These are phyloP conservation scores for Naumovozyma dairenensis DNA, from an alignment of 805 yeast species.

Conservation along the genomic window DNA sequence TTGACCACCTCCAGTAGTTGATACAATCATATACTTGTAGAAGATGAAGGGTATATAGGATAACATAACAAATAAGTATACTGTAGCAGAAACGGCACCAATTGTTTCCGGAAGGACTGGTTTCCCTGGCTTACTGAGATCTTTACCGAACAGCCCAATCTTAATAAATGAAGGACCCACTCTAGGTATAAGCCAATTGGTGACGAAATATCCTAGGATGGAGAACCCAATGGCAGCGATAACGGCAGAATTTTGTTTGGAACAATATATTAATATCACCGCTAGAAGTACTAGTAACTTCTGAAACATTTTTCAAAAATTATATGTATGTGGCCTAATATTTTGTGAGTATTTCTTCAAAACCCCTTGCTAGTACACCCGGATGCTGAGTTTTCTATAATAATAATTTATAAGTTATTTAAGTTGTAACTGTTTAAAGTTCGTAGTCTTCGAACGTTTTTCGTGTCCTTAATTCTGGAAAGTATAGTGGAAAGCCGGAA, in stretches of 20 bases:
- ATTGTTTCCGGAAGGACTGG: conserved; percentile 83
- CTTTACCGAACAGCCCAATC: conserved; percentile 80
- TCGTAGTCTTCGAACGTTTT: too few species aligned
- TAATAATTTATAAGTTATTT: too few species aligned
- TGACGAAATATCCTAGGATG: conserved; percentile 52
- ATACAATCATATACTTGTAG: conserved; percentile 57
- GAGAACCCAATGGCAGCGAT: conserved; percentile 55
- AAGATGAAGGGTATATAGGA: conserved; percentile 83
- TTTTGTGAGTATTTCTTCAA: too few species aligned
- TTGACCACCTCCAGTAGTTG: conserved; percentile 50
- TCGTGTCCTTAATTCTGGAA: too few species aligned
- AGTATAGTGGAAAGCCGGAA: too few species aligned
- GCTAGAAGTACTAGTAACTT: conserved; percentile 8
- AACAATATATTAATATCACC: conserved; percentile 9
- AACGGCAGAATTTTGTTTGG: conserved; percentile 18
- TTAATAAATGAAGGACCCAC: conserved; percentile 57
- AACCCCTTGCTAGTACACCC: too few species aligned
- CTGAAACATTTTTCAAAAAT: conserved; percentile 7
- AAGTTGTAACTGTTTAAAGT: too few species aligned
- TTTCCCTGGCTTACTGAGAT: conserved; percentile 62
- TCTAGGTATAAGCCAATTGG: conserved; percentile 55
- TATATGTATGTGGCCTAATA: too few species aligned
- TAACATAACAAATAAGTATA: conserved; percentile 72
- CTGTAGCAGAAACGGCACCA: conserved; percentile 81
- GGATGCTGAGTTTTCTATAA: too few species aligned